These are phyloP conservation scores for Hygrophila difformis DNA, from an alignment of 257 asterid genomes.

Conservation along the genomic window DNA sequence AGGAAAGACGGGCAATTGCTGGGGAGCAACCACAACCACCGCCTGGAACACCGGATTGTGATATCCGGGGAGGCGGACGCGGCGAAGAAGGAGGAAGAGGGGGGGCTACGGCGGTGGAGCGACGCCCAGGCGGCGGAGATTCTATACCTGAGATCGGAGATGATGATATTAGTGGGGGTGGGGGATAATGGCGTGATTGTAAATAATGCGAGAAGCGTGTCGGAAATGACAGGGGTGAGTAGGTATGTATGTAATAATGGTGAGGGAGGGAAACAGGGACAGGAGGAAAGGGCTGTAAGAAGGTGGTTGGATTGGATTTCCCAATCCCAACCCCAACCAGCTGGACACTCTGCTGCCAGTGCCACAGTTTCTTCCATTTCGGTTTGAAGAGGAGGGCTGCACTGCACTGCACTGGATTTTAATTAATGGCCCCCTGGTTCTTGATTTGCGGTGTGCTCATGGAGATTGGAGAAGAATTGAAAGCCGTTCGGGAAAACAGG, in stretches of 20 bases:
- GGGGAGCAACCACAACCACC: constrained; percentile 28
- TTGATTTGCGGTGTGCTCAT: no score
- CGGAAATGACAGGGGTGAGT: constrained; percentile 77
- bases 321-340: constrained; percentile 43
- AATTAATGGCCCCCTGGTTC: no score
- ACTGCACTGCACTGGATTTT: not conserved
- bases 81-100: constrained; percentile 2
- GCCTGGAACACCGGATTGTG: constrained; percentile 74
- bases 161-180: constrained; percentile 15
- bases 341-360: constrained; percentile 28
- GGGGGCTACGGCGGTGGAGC: constrained; percentile 47
- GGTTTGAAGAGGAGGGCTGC: constrained; percentile 6
- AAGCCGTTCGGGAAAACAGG: no score
- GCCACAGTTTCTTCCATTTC: constrained; percentile 22
- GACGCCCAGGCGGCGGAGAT: constrained; percentile 56
- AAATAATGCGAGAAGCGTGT: constrained; percentile 68
- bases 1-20: constrained; percentile 46
- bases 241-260: constrained; percentile 58
- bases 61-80: constrained; percentile 27
- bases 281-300: constrained; percentile 39
- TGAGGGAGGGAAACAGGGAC: constrained; percentile 17
- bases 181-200: constrained; percentile 32
- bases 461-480: no score
- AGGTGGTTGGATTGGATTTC: constrained; percentile 89
- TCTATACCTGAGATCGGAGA: constrained; percentile 32